Conservation (phyloP, 169 alveolate genomes). For the Plasmodium ovale region DNA sequence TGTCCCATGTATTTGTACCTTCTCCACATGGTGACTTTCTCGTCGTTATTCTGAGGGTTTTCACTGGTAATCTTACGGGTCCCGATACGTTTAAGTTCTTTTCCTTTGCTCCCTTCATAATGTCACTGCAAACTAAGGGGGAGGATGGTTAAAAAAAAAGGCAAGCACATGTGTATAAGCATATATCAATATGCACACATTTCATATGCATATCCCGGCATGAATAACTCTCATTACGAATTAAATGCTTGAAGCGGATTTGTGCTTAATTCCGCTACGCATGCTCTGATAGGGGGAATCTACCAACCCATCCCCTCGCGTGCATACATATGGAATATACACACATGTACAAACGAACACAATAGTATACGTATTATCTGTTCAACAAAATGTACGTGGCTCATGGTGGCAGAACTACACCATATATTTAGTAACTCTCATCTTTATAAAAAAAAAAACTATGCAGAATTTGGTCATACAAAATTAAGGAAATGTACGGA, state of each 20-base stretch:
- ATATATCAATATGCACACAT: background rate
- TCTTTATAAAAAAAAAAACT: too few relatives aligned
- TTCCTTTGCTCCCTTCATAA: constrained; percentile 94
- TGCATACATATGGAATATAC: background rate
- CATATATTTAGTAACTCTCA: too few relatives aligned
- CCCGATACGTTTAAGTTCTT: constrained; percentile 94
- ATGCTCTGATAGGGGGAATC: too few relatives aligned
- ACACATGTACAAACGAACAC: too few relatives aligned
- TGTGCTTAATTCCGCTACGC: background rate
- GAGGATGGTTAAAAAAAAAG: constrained; percentile 4
- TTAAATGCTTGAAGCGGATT: background rate
- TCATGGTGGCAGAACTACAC: too few relatives aligned
- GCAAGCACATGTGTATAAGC: background rate
- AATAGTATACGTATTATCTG: background rate
- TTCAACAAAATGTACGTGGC: background rate
- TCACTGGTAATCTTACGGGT: constrained; percentile 98
- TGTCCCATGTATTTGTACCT: constrained; percentile 98
- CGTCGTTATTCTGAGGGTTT: constrained; percentile 95
- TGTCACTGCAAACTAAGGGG: constrained; percentile 92
- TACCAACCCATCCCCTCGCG: background rate
- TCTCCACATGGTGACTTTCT: constrained; percentile 99
- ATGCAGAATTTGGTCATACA: too few relatives aligned
- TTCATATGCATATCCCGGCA: too few relatives aligned
- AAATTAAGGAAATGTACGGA: too few relatives aligned
- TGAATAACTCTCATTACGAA: background rate